These are phyloP conservation scores for Colletotrichum ledebouriae DNA, from an alignment of 2,329 filamentous ascomycete species.

Conservation along the genomic window DNA sequence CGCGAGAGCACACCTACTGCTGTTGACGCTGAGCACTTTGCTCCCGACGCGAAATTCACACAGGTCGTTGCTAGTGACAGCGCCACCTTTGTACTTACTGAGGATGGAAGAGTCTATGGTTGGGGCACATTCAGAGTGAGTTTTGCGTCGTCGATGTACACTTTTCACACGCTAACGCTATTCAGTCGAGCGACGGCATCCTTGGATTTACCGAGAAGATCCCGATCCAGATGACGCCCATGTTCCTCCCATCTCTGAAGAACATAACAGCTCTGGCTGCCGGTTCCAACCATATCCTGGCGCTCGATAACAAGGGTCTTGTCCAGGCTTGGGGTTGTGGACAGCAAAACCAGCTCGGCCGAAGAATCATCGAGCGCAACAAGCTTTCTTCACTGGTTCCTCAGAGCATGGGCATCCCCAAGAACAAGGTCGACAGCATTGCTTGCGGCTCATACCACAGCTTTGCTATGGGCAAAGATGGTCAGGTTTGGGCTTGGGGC, in stretches of 20 bases:
- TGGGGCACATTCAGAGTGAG: slow-evolving; percentile 81
- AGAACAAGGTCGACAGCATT: slow-evolving; percentile 76
- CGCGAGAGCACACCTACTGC: slow-evolving; percentile 75
- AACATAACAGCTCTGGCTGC: slow-evolving; percentile 75
- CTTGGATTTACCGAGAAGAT: slow-evolving; percentile 72
- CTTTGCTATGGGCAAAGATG: slow-evolving; percentile 80
- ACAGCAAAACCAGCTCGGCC: slow-evolving; percentile 74
- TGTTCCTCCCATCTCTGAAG: slow-evolving; percentile 69
- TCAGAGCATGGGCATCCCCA: slow-evolving; percentile 72
- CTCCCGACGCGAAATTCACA: slow-evolving; percentile 70
- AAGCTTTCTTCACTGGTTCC: slow-evolving; percentile 72
- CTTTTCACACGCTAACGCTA: slow-evolving; percentile 8
- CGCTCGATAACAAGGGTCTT: slow-evolving; percentile 73
- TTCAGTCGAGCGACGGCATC: slow-evolving; percentile 69
- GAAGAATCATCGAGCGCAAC: slow-evolving; percentile 71
- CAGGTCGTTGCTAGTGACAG: slow-evolving; percentile 81
- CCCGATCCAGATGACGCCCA: slow-evolving; percentile 61
- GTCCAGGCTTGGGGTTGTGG: slow-evolving; percentile 80
- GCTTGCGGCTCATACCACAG: slow-evolving; percentile 83
- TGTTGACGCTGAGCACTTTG: slow-evolving; percentile 71
- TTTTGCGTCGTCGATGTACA: neutral
- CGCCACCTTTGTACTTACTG: slow-evolving; percentile 81
- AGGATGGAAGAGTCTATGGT: slow-evolving; percentile 81
- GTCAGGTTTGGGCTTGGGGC: slow-evolving; percentile 84
- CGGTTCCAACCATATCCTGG: slow-evolving; percentile 79